These are phyloP conservation scores for Hypholoma fasciculare DNA, from an alignment of 768 basidiomycete species.

Conservation along the genomic window DNA sequence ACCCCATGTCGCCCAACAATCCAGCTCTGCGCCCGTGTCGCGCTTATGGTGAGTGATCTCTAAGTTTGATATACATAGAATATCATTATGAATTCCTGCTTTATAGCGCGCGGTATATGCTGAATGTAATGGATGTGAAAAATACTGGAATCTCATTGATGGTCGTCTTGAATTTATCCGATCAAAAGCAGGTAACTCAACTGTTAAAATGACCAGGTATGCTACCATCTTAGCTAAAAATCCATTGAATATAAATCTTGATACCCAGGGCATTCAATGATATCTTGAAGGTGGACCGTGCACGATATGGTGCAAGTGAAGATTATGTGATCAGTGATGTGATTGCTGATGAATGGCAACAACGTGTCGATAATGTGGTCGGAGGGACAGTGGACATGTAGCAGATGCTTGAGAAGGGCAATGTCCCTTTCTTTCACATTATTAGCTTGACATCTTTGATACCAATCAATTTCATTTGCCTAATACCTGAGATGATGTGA, in stretches of 20 bases:
- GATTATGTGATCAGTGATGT: slow-evolving; percentile 9
- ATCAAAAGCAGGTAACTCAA: neutral
- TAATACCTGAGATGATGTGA: no score
- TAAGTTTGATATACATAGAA: no score
- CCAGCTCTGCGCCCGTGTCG: slow-evolving; percentile 13
- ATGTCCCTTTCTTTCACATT: no score
- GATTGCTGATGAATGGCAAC: slow-evolving; percentile 11
- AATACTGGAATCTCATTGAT: neutral
- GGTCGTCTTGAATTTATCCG: neutral
- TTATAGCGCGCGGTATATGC: neutral
- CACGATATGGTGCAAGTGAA: slow-evolving; percentile 2
- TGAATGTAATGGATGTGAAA: neutral
- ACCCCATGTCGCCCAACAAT: slow-evolving; percentile 10
- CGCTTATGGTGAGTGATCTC: slow-evolving; percentile 8
- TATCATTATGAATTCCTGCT: neutral
- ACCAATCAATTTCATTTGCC: no score
- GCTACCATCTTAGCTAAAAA: neutral
- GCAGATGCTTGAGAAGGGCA: no score
- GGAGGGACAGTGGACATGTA: neutral
- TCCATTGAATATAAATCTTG: neutral
- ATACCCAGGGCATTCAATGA: slow-evolving; percentile 7
- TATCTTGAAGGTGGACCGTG: slow-evolving; percentile 3
- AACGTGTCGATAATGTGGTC: slow-evolving; percentile 10
- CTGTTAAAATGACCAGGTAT: neutral
- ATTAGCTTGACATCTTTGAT: no score